Percentiles rank a stretch among this genome's conserved stretches.
Conservation (phyloP, 2,329 filamentous ascomycete species). For the Beauveria medogensis region DNA sequence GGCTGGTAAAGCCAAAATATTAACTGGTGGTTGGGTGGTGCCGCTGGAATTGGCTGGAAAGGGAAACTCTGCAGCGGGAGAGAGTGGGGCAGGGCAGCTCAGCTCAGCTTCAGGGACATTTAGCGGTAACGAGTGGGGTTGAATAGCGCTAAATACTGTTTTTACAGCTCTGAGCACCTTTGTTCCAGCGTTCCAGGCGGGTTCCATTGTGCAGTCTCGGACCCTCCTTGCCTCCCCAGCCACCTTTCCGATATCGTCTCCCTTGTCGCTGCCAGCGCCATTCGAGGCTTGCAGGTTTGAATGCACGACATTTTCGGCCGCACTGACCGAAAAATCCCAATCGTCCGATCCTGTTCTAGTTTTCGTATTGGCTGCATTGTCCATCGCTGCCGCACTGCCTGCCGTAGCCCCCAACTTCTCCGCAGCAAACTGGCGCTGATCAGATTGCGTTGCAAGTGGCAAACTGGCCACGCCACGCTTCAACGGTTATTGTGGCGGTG, state of each 20-base stretch:
- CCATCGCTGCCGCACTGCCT: too few species aligned
- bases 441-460: background rate
- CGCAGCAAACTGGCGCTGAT: background rate
- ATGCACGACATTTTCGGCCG: background rate
- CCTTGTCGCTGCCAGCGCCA: background rate
- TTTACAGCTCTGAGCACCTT: background rate
- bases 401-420: background rate
- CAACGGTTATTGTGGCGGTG: slow-evolving; percentile 1
- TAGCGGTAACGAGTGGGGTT: background rate
- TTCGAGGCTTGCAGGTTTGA: background rate
- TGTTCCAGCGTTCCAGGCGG: too few species aligned
- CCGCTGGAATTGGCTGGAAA: background rate
- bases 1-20: slow-evolving; percentile 3
- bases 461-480: background rate
- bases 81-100: background rate
- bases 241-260: background rate
- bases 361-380: background rate
- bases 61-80: slow-evolving; percentile 1
- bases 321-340: background rate
- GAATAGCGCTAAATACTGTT: background rate
- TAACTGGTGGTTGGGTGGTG: slow-evolving; percentile 5
- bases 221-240: background rate
- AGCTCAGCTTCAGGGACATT: background rate
- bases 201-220: too few species aligned
- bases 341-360: background rate